Base-by-base conservation (phyloP, 2,329 filamentous ascomycete genomes). In the Monosporascus sp. region DNA sequence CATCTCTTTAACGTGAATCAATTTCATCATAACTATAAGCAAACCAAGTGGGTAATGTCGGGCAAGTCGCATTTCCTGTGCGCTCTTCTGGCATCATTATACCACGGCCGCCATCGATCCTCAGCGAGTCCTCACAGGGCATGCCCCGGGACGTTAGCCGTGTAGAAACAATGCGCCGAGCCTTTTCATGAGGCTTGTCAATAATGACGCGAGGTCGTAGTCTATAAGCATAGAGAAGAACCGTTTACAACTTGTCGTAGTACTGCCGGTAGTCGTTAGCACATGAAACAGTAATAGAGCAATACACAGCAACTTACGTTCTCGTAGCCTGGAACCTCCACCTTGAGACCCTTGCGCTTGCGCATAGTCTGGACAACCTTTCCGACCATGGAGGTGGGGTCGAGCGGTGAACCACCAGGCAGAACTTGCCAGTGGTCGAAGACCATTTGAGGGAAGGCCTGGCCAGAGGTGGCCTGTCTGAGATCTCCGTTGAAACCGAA, bases 321-420 rank as follows among this genome's bases (percentile, higher is more conserved):
- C 73, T 90, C 90, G 80, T 91, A 87, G 74, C 88, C 89, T 68
- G 94, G 93, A 73, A 97, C 89, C 69, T 90, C 84, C 71, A 88
- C 79, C 90, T 99, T 99, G 83, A 99, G 82, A 90, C 93, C 94
- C 90, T 99, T 99, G 80, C 93, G 90, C 87, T 97, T 97, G 74
- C 94, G 91, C 88, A 95, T 96, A 55, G 87, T 84, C 72, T 81
- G 79, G 67, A 97, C 90, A 68, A 97, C 81, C 72, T 83, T 75
- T 73, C 92, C 94, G 68, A 88, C 83, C 84, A 92, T 90, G 70
- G 84, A 85, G 69, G 85, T 87, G 72, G 76, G 63, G 78, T 99
- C 93, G 70, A 97, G 84, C 65, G 90, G 87, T 66, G 89, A 94
- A 68, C 94, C 94, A 86, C 93, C 93, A 67, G 92, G 90, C 66